Base-by-base conservation (phyloP, 768 basidiomycete genomes). In the Tephrocybe sp. region DNA sequence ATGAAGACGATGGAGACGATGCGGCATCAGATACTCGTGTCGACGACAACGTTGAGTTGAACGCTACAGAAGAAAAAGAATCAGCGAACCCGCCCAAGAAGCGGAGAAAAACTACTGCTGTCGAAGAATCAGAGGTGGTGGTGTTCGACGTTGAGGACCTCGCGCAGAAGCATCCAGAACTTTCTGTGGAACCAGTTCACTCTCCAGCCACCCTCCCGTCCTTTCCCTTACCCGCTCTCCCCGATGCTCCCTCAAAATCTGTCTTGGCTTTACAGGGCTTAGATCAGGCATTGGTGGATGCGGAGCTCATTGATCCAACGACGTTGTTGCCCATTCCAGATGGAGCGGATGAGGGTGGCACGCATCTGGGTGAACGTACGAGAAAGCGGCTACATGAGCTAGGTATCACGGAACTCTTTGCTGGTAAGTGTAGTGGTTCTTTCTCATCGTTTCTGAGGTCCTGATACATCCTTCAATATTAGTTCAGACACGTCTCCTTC, bases 401-500 rank as follows among this genome's bases (percentile, higher is more conserved):
- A 18, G 93, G 92, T 2, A 83, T 98, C n/a, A 76, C 73, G 4
- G 86, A 93, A 51, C 73, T 96, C 49, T 97, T 98, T 66, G 92
- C 93, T 46, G 93, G 93, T 92, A 57, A 54, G 82, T 28, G 37
- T 35, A 15, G n/a, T n/a, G 28, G 4, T 21, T 1, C 1, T 36
- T 19, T 32, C 9, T 47, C 21, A 15, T 44, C 25, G 47, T 13
- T 11, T 30, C 32, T n/a, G 19, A 39, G 55, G 28, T 53, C n/a
- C 3, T 44, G 4, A 52, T 38, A 13, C 47, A 34, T 34, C 31
- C 9, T 15, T 13, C 21, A 7, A 7, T 21, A 31, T 36, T 58
- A 95, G 97, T 98, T 1, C 97, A 99, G 75, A 92, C 91, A 1
- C 79, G 78, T 15, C 78, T 98, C 11, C 69, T 98, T 0, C 95